Conservation (phyloP, 2,329 filamentous ascomycete genomes). For the Clathrospora elynae region DNA sequence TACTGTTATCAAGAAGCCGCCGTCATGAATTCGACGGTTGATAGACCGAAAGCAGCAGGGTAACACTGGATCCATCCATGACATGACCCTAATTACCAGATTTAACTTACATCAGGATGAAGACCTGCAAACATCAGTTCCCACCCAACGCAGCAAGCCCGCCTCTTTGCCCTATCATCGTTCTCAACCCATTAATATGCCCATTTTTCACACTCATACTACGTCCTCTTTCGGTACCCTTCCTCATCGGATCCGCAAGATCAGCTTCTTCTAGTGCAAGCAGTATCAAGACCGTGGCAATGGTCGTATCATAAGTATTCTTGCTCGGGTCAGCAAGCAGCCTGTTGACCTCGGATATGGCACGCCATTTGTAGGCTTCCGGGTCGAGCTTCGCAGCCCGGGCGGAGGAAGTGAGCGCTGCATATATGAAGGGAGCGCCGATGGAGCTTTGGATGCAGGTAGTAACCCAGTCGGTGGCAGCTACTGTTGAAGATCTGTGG, state of each 20-base stretch:
- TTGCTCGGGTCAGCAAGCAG: constrained; percentile 30
- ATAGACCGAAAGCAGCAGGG: too few species aligned
- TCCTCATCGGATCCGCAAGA: constrained; percentile 24
- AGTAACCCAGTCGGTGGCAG: constrained; percentile 36
- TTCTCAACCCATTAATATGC: constrained; percentile 38
- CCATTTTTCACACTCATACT: constrained; percentile 28
- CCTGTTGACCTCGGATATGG: constrained; percentile 37
- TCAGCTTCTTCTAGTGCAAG: constrained; percentile 41
- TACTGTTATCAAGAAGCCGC: neutral
- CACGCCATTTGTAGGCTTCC: constrained; percentile 35
- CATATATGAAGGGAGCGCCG: constrained; percentile 40
- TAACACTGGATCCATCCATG: neutral
- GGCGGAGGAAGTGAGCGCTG: constrained; percentile 30
- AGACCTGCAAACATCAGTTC: constrained; percentile 40
- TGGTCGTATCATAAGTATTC: constrained; percentile 38
- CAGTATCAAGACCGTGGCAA: constrained; percentile 42
- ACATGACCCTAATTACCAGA: neutral
- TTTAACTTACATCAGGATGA: constrained; percentile 39
- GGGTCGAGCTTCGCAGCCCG: constrained; percentile 26
- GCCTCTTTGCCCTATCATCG: constrained; percentile 44
- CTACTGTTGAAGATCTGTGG: constrained; percentile 23
- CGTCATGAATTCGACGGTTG: neutral
- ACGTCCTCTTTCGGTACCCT: constrained; percentile 23
- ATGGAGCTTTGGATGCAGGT: constrained; percentile 28
- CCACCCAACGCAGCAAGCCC: constrained; percentile 34